Evolutionary conservation across 345 rosid genomes (phyloP), one percentile per base, ranked within the genome.

Genomic region (Excoecaria agallocha): DNA sequence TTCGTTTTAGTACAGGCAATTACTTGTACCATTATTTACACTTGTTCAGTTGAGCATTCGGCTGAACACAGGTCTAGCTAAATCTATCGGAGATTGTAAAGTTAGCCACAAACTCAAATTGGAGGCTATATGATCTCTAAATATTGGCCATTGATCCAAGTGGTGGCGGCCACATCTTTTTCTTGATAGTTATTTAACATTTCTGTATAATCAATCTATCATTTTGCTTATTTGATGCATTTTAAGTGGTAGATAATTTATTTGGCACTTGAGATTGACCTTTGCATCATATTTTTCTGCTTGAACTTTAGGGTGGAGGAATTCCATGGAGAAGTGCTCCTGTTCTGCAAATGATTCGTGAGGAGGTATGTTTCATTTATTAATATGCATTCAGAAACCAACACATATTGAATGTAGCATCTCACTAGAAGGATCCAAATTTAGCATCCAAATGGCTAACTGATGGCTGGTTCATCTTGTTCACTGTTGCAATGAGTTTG

Each of bases 311-410:
- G 97, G 98, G 93, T 17, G 91, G 92, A 73, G 98, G 98, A 79
- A 89, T 94, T 82, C 88, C 97, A n/a, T 75, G 97, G 74, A 88
- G 97, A 76, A 94, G 82, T 79, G 97, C 97, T 61, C 98, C 97
- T 77, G 80, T 71, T 64, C 85, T 92, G 64, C 90, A 87, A 74
- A 83, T 80, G 89, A 89, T 94, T 37, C 91, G 87, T 48, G 98
- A 94, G 74, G 94, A 94, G 86, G 98, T 94, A 86, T 55, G 75
- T 24, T 75, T 30, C 30, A 30, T 0, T 71, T 54, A 49, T 63
- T 48, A 24, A 9, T 66, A 55, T 45, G 24, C 17, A 38, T 45
- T 76, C 74, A 76, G 39, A 12, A 39, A 37, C 22, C 10, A 60
- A 46, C 25, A 16, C 3, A 37, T 58, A 4, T 24, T 70, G 19